Percentiles rank a stretch among this genome's conserved stretches.
Conservation (phyloP, 2,329 filamentous ascomycete species). For the Alternaria conjuncta region DNA sequence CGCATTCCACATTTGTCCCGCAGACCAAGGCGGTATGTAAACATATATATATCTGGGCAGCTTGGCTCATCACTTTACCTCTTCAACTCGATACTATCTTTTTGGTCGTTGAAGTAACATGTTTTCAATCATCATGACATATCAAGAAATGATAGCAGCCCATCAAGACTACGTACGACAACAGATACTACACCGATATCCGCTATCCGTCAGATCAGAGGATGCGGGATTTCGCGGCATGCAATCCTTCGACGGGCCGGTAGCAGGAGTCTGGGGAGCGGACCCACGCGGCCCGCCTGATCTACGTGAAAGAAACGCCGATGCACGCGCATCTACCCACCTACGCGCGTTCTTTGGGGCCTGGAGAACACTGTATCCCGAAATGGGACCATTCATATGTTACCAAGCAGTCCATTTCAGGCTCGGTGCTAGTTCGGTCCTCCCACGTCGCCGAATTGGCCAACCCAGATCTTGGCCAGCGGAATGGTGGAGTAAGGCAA, state of each 20-base stretch:
- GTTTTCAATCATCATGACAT: background rate
- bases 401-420: background rate
- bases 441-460: background rate
- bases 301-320: background rate
- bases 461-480: background rate
- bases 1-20: background rate
- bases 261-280: background rate
- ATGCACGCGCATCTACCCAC: background rate
- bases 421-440: background rate
- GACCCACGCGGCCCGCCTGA: background rate
- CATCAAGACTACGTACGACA: background rate
- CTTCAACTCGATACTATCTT: background rate
- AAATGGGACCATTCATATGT: background rate
- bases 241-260: background rate
- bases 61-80: background rate
- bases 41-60: accelerated
- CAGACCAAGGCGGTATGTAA: background rate
- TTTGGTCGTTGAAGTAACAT: background rate
- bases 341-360: background rate
- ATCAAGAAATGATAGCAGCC: background rate
- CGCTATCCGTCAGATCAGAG: background rate
- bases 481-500: background rate
- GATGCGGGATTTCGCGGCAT: background rate
- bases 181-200: background rate
- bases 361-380: background rate